phyloP scores from a whole-genome alignment of 768 basidiomycete species.

The Russula abietina region DNA sequence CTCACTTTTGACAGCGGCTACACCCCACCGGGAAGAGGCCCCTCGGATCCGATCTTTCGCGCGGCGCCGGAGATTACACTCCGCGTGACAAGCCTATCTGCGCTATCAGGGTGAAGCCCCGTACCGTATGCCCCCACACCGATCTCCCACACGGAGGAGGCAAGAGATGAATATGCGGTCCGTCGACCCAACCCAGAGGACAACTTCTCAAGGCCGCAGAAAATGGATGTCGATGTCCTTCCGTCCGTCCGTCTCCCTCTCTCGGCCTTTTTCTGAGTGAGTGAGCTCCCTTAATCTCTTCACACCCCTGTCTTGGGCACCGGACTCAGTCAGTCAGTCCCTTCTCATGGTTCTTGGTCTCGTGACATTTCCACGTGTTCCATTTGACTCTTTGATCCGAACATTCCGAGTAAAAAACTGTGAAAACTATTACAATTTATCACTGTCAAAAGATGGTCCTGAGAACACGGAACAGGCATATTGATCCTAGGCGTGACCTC shows the following conservation, averaged over 20 bases:
- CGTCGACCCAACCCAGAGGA: not conserved
- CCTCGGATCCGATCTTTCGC: slow-evolving; percentile 16
- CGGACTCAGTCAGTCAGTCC: not conserved
- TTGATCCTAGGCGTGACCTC: not conserved
- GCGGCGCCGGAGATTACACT: slow-evolving; percentile 11
- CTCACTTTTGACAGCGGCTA: slow-evolving; percentile 9
- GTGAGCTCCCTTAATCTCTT: not conserved
- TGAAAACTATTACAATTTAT: no score
- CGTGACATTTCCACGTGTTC: not conserved
- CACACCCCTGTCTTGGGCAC: not conserved
- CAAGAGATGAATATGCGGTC: not conserved
- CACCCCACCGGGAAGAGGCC: not conserved
- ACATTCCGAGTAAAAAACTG: not conserved
- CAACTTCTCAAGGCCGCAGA: not conserved
- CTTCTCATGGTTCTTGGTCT: not conserved
- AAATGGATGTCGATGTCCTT: not conserved
- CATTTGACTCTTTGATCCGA: not conserved
- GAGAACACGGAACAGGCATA: not conserved
- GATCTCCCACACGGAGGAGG: not conserved
- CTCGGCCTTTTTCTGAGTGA: not conserved
- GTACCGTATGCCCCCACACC: not conserved
- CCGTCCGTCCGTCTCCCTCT: not conserved
- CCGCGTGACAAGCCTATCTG: slow-evolving; percentile 15
- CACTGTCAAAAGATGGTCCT: not conserved
- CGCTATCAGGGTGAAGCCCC: not conserved